Conservation (phyloP, 164 flowering plant genomes). For the Litsea cubeba region DNA sequence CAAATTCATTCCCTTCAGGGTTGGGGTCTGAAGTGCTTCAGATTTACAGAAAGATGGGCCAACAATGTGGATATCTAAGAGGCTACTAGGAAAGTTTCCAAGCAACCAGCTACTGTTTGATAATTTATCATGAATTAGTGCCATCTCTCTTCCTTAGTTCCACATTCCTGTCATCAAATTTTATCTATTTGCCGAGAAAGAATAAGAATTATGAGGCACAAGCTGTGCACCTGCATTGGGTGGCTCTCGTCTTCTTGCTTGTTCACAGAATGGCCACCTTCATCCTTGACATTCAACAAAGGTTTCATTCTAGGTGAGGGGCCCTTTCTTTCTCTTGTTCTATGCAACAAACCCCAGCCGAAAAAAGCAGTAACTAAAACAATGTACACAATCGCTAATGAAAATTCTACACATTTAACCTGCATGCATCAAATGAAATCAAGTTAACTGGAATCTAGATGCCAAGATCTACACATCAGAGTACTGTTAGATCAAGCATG, state of each 20-base stretch:
- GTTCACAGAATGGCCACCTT: slow-evolving; percentile 31
- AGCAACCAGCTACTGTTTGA: too few species aligned
- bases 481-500: not conserved
- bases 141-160: too few species aligned
- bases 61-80: too few species aligned
- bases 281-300: slow-evolving; percentile 34
- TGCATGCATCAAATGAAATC: slow-evolving; percentile 34
- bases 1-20: too few species aligned
- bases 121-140: too few species aligned
- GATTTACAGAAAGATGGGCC: too few species aligned
- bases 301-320: slow-evolving; percentile 46
- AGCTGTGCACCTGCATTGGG: slow-evolving; percentile 50
- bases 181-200: not conserved
- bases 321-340: slow-evolving; percentile 31
- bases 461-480: not conserved
- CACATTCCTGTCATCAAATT: not conserved
- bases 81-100: too few species aligned
- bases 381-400: slow-evolving; percentile 62
- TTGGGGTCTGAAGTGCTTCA: too few species aligned
- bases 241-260: slow-evolving; percentile 50
- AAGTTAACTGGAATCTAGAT: slow-evolving; percentile 3
- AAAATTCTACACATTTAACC: slow-evolving; percentile 82
- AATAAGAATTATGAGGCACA: not conserved
- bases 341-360: slow-evolving; percentile 75
- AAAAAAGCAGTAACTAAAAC: slow-evolving; percentile 57